Percentiles rank a stretch among this genome's conserved stretches.
Evolutionary conservation across 441 rosid genomes (phyloP).

Genomic region (Corymbia citriodora): DNA sequence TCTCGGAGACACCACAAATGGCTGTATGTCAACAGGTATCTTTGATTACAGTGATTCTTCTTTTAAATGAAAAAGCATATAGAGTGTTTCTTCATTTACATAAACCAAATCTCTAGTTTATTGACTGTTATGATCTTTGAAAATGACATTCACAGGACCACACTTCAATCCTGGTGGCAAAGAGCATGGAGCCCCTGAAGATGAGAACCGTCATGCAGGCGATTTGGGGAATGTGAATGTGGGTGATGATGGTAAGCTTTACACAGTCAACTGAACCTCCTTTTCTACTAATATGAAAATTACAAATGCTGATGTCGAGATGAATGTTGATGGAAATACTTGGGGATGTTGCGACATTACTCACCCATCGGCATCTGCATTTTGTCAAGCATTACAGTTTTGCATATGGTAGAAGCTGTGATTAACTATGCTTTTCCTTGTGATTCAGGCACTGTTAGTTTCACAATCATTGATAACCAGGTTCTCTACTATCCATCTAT

Average conservation of each 20-base stretch:
- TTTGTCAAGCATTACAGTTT: background rate
- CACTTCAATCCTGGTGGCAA: conserved; percentile 84
- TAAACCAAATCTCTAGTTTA: background rate
- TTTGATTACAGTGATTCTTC: background rate
- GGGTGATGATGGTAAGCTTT: conserved; percentile 75
- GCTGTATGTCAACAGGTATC: conserved; percentile 97
- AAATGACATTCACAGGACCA: conserved; percentile 45
- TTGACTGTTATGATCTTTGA: background rate
- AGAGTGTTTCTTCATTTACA: background rate
- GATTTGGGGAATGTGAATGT: conserved; percentile 81
- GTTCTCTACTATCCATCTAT: background rate
- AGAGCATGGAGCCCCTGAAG: conserved; percentile 92
- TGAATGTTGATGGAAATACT: background rate
- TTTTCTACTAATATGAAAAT: background rate
- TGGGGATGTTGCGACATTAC: background rate
- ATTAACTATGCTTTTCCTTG: background rate
- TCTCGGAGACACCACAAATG: conserved; percentile 90
- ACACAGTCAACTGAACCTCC: background rate
- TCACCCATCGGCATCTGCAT: background rate
- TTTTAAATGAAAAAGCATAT: background rate
- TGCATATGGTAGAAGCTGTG: background rate
- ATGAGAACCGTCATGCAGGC: conserved; percentile 87
- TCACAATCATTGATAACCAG: conserved; percentile 52
- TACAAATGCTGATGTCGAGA: background rate
- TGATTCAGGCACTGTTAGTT: conserved; percentile 52